These are phyloP conservation scores for Aspergillus luchuensis DNA, from an alignment of 2,329 filamentous ascomycete species.

Conservation along the genomic window DNA sequence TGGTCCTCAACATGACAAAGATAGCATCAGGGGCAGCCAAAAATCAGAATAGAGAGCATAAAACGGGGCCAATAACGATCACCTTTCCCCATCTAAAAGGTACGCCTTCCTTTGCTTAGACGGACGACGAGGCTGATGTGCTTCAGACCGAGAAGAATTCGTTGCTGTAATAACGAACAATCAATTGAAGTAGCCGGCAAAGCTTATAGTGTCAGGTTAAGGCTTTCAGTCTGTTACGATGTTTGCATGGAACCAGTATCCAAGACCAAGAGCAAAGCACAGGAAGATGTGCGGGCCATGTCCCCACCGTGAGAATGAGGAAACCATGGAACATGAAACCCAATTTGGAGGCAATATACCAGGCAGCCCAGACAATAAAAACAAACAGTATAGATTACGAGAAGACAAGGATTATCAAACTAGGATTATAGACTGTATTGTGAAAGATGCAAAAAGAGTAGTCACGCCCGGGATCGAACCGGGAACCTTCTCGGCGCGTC, in stretches of 20 bases:
- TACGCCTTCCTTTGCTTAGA: constrained; percentile 1
- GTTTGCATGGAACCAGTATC: too few species aligned
- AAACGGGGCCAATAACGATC: constrained; percentile 28
- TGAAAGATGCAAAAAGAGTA: constrained; percentile 25
- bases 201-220: not conserved
- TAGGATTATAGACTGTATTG: not conserved
- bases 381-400: not conserved
- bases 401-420: not conserved
- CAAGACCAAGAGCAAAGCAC: not conserved
- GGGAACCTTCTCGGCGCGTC: constrained; percentile 40
- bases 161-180: constrained; percentile 12
- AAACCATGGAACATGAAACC: not conserved
- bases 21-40: constrained; percentile 30
- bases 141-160: constrained; percentile 26
- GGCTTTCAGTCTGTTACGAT: too few species aligned
- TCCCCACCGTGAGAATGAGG: not conserved
- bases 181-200: not conserved
- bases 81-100: constrained; percentile 28
- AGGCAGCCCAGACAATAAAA: not conserved
- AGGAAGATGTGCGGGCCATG: not conserved
- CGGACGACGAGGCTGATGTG: not conserved
- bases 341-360: not conserved
- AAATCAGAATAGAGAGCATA: constrained; percentile 18
- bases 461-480: constrained; percentile 43
- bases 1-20: constrained; percentile 31